These are phyloP conservation scores for Aspergillus candidus DNA, from an alignment of 2,329 filamentous ascomycete genomes.

Conservation along the genomic window DNA sequence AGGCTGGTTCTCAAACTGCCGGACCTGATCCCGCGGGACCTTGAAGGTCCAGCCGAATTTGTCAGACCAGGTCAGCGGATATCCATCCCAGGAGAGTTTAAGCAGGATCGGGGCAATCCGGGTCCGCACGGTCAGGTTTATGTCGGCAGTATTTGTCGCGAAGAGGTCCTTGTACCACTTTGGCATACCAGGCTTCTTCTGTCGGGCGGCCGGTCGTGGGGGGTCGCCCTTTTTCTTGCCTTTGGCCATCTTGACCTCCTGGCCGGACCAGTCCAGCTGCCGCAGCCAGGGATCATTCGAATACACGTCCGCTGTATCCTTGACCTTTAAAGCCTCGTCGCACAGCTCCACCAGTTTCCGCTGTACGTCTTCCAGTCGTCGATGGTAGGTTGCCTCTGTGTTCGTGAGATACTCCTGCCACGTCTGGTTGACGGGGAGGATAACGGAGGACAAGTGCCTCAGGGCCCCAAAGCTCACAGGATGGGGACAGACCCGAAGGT, in stretches of 20 bases:
- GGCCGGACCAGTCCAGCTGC: slow-evolving; percentile 92
- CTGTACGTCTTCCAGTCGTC: slow-evolving; percentile 69
- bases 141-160: slow-evolving; percentile 55
- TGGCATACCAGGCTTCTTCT: slow-evolving; percentile 93
- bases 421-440: slow-evolving; percentile 78
- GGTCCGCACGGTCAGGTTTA: slow-evolving; percentile 77
- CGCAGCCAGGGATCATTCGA: slow-evolving; percentile 79
- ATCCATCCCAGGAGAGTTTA: slow-evolving; percentile 78
- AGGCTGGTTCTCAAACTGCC: slow-evolving; percentile 63
- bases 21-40: slow-evolving; percentile 57
- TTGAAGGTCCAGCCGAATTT: slow-evolving; percentile 89
- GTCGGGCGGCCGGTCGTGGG: slow-evolving; percentile 67
- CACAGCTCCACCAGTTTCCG: slow-evolving; percentile 67
- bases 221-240: slow-evolving; percentile 81
- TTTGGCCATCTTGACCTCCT: slow-evolving; percentile 86
- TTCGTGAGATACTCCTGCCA: slow-evolving; percentile 83
- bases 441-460: slow-evolving; percentile 86
- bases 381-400: slow-evolving; percentile 77
- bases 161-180: slow-evolving; percentile 95
- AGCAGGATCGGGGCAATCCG: slow-evolving; percentile 80
- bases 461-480: slow-evolving; percentile 95
- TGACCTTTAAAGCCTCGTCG: slow-evolving; percentile 69
- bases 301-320: slow-evolving; percentile 63
- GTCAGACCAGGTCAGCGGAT: slow-evolving; percentile 89
- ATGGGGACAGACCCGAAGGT: slow-evolving; percentile 84